Percentiles rank a stretch among this genome's conserved stretches.
Evolutionary conservation across 768 basidiomycete species (phyloP).

Genomic region (Xerocomellus amylosporus): DNA sequence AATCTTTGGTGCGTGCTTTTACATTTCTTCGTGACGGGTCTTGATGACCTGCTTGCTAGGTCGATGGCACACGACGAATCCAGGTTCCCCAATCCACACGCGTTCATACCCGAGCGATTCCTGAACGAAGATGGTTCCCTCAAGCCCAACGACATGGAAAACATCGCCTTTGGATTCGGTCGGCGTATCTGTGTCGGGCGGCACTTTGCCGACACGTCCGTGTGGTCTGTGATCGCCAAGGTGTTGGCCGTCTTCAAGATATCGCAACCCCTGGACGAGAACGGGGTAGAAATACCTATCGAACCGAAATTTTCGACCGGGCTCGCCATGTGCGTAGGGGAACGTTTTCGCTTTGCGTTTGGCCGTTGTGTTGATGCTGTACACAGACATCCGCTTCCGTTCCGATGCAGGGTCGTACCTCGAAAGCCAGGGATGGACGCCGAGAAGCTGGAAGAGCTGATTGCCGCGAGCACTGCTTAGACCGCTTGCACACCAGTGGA

Average conservation of each 20-base stretch:
- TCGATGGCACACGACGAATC: neutral
- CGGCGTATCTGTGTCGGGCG: constrained; percentile 18
- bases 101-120: neutral
- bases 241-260: constrained; percentile 1
- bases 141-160: constrained; percentile 4
- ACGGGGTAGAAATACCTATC: neutral
- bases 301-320: constrained; percentile 3
- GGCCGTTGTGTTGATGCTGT: neutral
- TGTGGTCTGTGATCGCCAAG: neutral
- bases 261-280: neutral
- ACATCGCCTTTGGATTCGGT: constrained; percentile 20
- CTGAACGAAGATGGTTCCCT: neutral
- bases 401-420: constrained; percentile 5
- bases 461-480: neutral
- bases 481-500: neutral
- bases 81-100: neutral
- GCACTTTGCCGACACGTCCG: constrained; percentile 8
- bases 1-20: constrained; percentile 28
- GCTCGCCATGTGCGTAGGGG: neutral
- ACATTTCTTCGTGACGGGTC: neutral
- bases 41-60: neutral
- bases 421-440: neutral
- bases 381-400: constrained; percentile 1
- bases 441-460: constrained; percentile 1
- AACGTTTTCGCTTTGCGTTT: no score